Evolutionary conservation across 129 eudicot genomes (phyloP).

Genomic region (Tanacetum coccineum): DNA sequence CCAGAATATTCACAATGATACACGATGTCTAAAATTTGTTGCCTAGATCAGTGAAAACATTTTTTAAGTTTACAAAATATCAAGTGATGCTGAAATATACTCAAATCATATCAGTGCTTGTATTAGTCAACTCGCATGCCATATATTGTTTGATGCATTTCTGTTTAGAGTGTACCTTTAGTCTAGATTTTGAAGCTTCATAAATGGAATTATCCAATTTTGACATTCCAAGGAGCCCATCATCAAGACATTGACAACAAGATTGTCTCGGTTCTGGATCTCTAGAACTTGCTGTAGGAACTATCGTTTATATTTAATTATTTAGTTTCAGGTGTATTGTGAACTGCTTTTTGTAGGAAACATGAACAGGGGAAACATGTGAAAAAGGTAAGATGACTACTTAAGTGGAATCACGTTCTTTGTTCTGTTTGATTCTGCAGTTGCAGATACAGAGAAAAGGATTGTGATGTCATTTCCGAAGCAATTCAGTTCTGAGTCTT

Average conservation of each 20-base stretch:
- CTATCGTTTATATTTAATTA: no score
- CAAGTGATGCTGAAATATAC: neutral
- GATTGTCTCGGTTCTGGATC: neutral
- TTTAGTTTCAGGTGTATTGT: neutral
- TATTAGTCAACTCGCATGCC: neutral
- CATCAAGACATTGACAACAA: neutral
- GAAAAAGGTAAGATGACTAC: no score
- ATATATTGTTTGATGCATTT: neutral
- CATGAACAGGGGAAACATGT: neutral
- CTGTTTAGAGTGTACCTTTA: slow-evolving; percentile 6
- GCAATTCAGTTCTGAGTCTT: neutral
- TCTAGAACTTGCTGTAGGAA: neutral
- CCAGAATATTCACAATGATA: slow-evolving; percentile 84
- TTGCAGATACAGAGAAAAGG: neutral
- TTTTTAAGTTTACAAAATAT: neutral
- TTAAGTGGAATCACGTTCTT: neutral
- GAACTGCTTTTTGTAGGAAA: neutral
- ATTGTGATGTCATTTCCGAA: neutral
- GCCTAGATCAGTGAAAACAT: slow-evolving; percentile 38
- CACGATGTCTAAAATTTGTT: slow-evolving; percentile 90
- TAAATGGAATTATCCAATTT: neutral
- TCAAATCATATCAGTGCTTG: neutral
- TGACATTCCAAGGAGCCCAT: neutral
- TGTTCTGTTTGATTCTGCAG: neutral
- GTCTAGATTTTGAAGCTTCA: neutral